Percentiles rank a stretch among this genome's conserved stretches.
Conservation (phyloP, 1,284 basidiomycete genomes). For the Blastosporella zonata region DNA sequence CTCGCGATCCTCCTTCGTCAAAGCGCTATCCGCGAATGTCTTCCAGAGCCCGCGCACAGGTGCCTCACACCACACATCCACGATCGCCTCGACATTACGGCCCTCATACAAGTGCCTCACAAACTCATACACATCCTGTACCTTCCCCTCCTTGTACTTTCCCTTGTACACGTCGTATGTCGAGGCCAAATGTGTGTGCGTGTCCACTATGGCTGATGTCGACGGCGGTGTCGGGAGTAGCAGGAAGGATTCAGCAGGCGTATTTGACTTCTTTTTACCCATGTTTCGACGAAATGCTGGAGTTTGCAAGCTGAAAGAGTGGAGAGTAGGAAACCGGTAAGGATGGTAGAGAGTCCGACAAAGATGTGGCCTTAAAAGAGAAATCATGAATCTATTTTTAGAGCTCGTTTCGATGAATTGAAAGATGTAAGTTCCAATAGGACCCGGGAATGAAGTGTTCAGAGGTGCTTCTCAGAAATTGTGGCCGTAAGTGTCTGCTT, state of each 20-base stretch:
- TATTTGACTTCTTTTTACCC: constrained; percentile 36
- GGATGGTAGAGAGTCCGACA: constrained; percentile 2
- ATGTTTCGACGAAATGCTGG: constrained; percentile 20
- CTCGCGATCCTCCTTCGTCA: constrained; percentile 44
- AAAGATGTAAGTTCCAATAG: neutral
- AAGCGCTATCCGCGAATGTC: constrained; percentile 70
- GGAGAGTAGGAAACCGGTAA: neutral
- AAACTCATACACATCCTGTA: constrained; percentile 59
- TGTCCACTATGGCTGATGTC: constrained; percentile 61
- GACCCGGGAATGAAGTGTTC: no score
- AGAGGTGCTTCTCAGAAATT: no score
- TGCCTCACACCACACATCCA: constrained; percentile 85
- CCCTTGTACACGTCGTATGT: constrained; percentile 61
- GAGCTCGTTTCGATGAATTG: neutral
- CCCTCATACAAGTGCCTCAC: constrained; percentile 57
- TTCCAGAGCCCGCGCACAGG: constrained; percentile 60
- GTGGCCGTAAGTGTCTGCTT: no score
- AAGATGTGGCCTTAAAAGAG: constrained; percentile 3
- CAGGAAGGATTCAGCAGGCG: constrained; percentile 34
- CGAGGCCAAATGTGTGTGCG: constrained; percentile 74
- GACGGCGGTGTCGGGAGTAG: constrained; percentile 36
- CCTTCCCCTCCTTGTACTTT: constrained; percentile 55
- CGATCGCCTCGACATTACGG: constrained; percentile 58
- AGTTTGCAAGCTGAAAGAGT: neutral
- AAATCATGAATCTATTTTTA: constrained; percentile 7